Evolutionary conservation across 495 filamentous ascomycete genomes (phyloP), one percentile per base, ranked within the genome.

Genomic region (Podospora pseudopauciseta): DNA sequence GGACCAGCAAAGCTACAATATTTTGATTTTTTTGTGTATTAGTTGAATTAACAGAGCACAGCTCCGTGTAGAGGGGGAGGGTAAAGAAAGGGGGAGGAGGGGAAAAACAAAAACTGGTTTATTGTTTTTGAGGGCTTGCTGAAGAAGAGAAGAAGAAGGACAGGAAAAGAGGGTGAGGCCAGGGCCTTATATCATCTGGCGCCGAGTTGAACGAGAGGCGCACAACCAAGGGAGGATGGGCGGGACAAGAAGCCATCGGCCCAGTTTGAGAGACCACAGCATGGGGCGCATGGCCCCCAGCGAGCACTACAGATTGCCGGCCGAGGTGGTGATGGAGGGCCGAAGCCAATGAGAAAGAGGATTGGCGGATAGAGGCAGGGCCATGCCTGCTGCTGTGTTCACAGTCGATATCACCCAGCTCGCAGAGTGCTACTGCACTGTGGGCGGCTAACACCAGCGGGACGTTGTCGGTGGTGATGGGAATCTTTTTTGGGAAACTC

Each of bases 91-190:
- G 82, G 81, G 80, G 77, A 77, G 78, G 73, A 70, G 79, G 80
- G 73, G 79, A 81, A 80, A 23, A 79, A 83, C 76, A 83, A 67
- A 82, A 84, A 79, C 77, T 80, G 90, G 85, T 84, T 89, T 82
- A 77, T 83, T 81, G 9, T 80, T 79, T 86, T 87, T 88, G 87
- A 87, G 81, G 84, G 84, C 90, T 91, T 91, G 90, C 90, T 89
- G 86, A 83, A 85, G 88, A 89, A 81, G 83, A 76, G 86, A 88
- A 76, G 80, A 76, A 79, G 74, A 77, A 72, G 74, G 71, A 75
- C 72, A 72, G 68, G 78, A 78, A 72, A 15, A 70, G 71, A 72
- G 77, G 70, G 67, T 75, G 71, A 78, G 72, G 71, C 75, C 70
- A 75, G 81, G 72, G 76, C 77, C 77, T 85, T 84, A 84, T 83